Conservation (phyloP, 2,329 filamentous ascomycete species). For the Pseudogymnoascus sp. region DNA sequence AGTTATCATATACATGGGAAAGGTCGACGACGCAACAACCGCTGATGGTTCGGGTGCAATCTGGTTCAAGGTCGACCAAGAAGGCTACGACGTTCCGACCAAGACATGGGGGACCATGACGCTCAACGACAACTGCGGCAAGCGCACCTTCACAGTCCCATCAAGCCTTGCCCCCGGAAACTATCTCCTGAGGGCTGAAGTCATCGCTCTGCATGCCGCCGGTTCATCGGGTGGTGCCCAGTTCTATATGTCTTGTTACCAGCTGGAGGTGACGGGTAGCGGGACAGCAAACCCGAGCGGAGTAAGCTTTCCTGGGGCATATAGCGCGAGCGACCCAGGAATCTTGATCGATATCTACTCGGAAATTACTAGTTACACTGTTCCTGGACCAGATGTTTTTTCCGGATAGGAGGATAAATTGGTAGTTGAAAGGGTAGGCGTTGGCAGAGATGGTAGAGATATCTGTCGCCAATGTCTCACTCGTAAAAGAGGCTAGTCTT, state of each 20-base stretch:
- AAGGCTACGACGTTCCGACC: constrained; percentile 17
- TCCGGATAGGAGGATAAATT: constrained; percentile 10
- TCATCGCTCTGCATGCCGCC: constrained; percentile 46
- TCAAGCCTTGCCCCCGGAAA: constrained; percentile 44
- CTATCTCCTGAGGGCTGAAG: constrained; percentile 47
- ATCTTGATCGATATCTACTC: constrained; percentile 41
- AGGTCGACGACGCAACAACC: constrained; percentile 39
- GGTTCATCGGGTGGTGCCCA: constrained; percentile 30
- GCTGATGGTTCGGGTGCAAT: constrained; percentile 34
- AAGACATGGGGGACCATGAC: constrained; percentile 19
- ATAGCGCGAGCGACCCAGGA: constrained; percentile 38
- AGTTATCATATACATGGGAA: constrained; percentile 37
- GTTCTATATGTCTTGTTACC: constrained; percentile 33
- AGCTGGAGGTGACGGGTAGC: constrained; percentile 38
- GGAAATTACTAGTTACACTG: constrained; percentile 29
- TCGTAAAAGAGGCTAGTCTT: not conserved
- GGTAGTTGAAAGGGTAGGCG: not conserved
- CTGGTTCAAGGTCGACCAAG: constrained; percentile 44
- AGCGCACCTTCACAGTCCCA: constrained; percentile 42
- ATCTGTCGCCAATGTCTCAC: not conserved
- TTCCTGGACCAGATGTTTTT: constrained; percentile 32
- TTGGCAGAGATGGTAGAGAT: not conserved
- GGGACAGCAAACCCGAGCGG: constrained; percentile 34
- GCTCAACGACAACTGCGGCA: constrained; percentile 30
- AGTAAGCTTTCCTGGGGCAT: constrained; percentile 40